Evolutionary conservation across 139 green algal genomes (phyloP), one percentile per base, ranked within the genome.

Genomic region (Diplosphaera chodatii): DNA sequence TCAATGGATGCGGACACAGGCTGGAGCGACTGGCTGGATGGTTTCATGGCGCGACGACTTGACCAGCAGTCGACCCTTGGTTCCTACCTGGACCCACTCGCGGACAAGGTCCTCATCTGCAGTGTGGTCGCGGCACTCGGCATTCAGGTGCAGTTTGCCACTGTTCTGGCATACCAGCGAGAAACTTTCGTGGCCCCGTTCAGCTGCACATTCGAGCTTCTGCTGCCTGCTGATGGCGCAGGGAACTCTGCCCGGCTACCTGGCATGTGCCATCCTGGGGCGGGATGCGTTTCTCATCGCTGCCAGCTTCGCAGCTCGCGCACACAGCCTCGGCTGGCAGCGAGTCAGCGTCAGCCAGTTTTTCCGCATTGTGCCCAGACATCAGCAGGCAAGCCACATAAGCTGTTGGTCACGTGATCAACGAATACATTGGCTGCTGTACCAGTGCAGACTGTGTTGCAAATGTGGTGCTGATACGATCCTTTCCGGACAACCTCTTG

Each of bases 51-150:
- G 1, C 82, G 88, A 32, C 68, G 71, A 3, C 68, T 65, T 30
- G 72, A 69, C 21, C 80, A 90, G 55, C 75, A 79, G 22, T 90
- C 80, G 13, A 82, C 93, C 1, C 77, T 97, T 18, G 92, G 92
- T 20, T 91, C 83, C 20, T 97, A 96, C 74, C 77, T 97, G 15
- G 92, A 97, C 71, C 92, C 92, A 0, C 55, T 96, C 37, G 91
- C 87, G 3, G 92, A 97, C 77, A 97, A 97, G 72, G 80, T 83
- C 21, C 72, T 91, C n/a, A 73, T 89, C 32, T 73, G 80, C 73
- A 71, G 40, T 10, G 74, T 82, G 2, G 68, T 77, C 20, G 74
- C 25, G 16, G 81, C 81, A 5, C 48, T 59, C 13, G 48, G 48
- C 18, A 25, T 59, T 18, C 10, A 59, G 48, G 48, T 59, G 16